Conservation (phyloP, 2,329 filamentous ascomycete species). For the Periconia macrospinosa region DNA sequence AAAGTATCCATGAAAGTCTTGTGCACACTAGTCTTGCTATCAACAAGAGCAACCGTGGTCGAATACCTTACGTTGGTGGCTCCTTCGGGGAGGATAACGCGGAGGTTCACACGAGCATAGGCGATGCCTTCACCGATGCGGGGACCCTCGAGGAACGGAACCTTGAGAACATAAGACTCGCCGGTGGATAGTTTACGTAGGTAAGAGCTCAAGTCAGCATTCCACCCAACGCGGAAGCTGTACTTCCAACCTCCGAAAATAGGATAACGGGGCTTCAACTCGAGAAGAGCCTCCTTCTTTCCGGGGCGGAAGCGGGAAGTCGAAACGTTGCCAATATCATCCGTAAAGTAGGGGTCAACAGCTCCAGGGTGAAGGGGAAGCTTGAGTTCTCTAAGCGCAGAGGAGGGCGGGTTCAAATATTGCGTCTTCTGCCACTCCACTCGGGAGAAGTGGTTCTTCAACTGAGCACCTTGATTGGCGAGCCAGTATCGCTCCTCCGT, state of each 20-base stretch:
- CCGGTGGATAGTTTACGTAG: constrained; percentile 65
- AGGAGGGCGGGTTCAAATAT: constrained; percentile 76
- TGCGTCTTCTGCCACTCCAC: constrained; percentile 51
- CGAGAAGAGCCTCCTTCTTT: constrained; percentile 77
- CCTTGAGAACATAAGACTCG: constrained; percentile 80
- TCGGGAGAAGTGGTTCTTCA: constrained; percentile 56
- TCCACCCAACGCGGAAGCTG: constrained; percentile 95
- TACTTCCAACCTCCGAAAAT: constrained; percentile 98
- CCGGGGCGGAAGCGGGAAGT: constrained; percentile 84
- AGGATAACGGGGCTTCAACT: constrained; percentile 93
- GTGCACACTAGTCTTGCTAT: constrained; percentile 65
- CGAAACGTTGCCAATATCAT: constrained; percentile 95
- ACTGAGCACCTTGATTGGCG: constrained; percentile 79
- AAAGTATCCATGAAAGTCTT: constrained; percentile 93
- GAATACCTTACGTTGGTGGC: constrained; percentile 80
- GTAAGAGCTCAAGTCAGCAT: constrained; percentile 77
- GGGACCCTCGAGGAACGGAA: constrained; percentile 91
- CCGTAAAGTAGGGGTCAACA: constrained; percentile 88
- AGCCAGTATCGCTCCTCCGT: constrained; percentile 93
- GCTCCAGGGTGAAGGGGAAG: constrained; percentile 80
- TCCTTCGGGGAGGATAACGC: constrained; percentile 87
- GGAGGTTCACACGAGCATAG: constrained; percentile 78
- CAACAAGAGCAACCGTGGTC: constrained; percentile 71
- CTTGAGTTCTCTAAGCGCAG: constrained; percentile 78
- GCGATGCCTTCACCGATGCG: constrained; percentile 82